phyloP scores from a whole-genome alignment of 345 rosid species.

The Physaria fendleri region DNA sequence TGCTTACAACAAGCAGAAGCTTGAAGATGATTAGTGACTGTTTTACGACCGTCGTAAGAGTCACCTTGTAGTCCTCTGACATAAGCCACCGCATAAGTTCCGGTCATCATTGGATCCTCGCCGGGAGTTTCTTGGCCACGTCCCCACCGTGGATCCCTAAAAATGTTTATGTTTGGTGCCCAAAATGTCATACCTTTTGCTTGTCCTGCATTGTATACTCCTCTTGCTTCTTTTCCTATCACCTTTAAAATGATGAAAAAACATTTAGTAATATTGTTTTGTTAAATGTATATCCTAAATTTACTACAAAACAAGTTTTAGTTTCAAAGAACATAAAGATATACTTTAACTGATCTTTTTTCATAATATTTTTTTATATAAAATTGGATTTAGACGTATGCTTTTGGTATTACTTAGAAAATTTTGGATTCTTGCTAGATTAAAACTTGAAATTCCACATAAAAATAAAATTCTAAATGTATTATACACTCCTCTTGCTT shows the following conservation, averaged over 20 bases:
- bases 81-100: conserved; percentile 58
- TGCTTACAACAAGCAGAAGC: conserved; percentile 89
- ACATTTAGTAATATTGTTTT: not conserved
- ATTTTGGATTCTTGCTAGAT: not conserved
- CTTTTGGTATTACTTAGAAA: not conserved
- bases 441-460: not conserved
- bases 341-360: too few species aligned
- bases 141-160: conserved; percentile 93
- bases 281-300: not conserved
- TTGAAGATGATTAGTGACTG: conserved; percentile 36
- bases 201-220: conserved; percentile 57
- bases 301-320: not conserved
- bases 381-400: not conserved
- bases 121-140: conserved; percentile 93
- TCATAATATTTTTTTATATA: not conserved
- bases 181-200: conserved; percentile 68
- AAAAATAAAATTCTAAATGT: not conserved
- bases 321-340: not conserved
- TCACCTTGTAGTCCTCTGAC: conserved; percentile 81
- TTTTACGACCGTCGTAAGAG: conserved; percentile 36
- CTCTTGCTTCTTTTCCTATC: conserved; percentile 64
- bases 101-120: conserved; percentile 65
- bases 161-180: conserved; percentile 82
- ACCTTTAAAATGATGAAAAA: too few species aligned
- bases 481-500: too few species aligned